phyloP scores from a whole-genome alignment of 176 grass and related monocot genomes.

The Hordeum vulgare region MorexV3_pseudomolecules_assembly NC_058522.1:412117609-412118108 shows the following conservation, averaged over 20 bases:
- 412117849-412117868: background rate
- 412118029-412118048: too few relatives aligned
- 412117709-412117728: background rate
- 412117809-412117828: background rate
- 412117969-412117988: background rate
- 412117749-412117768: background rate
- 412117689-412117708: background rate
- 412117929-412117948: background rate
- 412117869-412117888: background rate
- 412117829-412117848: background rate
- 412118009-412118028: background rate
- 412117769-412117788: too few relatives aligned
- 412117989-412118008: background rate
- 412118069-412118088: background rate
- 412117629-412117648: background rate
- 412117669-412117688: background rate
- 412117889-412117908: background rate
- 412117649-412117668: background rate
- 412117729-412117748: background rate
- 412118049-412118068: background rate
- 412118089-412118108: background rate
- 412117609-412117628: background rate
- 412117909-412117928: background rate
- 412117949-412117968: background rate
- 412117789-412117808: background rate